phyloP scores from a whole-genome alignment of 2,329 filamentous ascomycete genomes.

The Lomentospora prolificans region DNA sequence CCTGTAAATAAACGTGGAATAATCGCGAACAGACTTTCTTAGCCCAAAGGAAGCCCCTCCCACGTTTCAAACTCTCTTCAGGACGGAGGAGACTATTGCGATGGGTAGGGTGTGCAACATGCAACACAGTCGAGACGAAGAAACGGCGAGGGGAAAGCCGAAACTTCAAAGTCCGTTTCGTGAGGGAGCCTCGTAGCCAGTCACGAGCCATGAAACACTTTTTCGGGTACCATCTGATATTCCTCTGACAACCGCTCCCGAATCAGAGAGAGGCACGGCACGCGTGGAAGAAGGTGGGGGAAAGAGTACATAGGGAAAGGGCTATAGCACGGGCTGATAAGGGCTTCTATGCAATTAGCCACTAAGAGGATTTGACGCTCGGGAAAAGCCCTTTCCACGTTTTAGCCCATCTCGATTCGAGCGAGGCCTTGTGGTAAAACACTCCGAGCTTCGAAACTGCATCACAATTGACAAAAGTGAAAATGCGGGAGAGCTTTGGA shows the following conservation, averaged over 20 bases:
- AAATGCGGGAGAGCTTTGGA: too few relatives aligned
- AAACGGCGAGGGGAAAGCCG: background rate
- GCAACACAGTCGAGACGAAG: background rate
- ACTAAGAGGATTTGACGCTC: background rate
- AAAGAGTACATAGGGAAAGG: background rate
- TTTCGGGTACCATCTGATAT: background rate
- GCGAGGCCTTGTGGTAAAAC: background rate
- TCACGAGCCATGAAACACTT: slow-evolving; percentile 2
- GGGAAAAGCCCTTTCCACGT: background rate
- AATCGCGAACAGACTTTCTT: background rate
- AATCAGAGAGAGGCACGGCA: background rate
- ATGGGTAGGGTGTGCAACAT: too few relatives aligned
- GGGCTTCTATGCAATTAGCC: background rate
- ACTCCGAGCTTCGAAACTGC: slow-evolving; percentile 1
- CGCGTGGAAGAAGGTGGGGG: background rate
- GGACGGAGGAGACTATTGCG: too few relatives aligned
- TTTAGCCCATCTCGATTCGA: background rate
- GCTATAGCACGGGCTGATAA: background rate
- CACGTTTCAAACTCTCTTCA: background rate
- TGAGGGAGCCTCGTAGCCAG: background rate
- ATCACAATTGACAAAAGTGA: background rate
- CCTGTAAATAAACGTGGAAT: background rate
- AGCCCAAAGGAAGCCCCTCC: background rate
- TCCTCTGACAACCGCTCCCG: background rate
- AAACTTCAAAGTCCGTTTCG: slow-evolving; percentile 2